These are phyloP conservation scores for Oryza nivara DNA, from an alignment of 176 grass and related monocot genomes.

Conservation along the genomic window DNA sequence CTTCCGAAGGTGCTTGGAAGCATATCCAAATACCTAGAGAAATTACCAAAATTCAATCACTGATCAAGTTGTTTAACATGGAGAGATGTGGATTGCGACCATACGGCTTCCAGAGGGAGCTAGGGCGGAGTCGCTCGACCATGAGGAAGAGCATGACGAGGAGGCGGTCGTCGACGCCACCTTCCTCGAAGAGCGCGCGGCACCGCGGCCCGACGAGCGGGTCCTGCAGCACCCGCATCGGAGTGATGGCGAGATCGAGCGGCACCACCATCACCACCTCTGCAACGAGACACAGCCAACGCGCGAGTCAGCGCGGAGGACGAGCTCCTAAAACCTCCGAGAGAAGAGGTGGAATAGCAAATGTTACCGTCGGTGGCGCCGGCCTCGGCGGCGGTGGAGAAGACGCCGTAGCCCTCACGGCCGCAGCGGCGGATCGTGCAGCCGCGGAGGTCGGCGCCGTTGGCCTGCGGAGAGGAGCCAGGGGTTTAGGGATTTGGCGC, in stretches of 20 bases:
- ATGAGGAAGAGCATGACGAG: slow-evolving; percentile 92
- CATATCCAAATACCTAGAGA: slow-evolving; percentile 77
- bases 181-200: slow-evolving; percentile 72
- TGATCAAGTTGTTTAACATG: neutral
- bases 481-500: slow-evolving; percentile 16
- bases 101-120: slow-evolving; percentile 94
- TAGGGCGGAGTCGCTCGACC: slow-evolving; percentile 75
- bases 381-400: slow-evolving; percentile 42
- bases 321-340: neutral
- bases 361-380: slow-evolving; percentile 46
- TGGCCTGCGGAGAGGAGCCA: slow-evolving; percentile 47
- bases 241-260: slow-evolving; percentile 82
- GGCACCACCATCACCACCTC: slow-evolving; percentile 88
- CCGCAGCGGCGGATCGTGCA: slow-evolving; percentile 69
- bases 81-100: neutral
- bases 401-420: slow-evolving; percentile 66
- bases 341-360: neutral
- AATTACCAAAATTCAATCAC: neutral
- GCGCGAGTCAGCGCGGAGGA: neutral
- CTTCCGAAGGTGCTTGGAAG: slow-evolving; percentile 81
- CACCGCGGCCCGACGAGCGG: slow-evolving; percentile 64
- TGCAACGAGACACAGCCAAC: slow-evolving; percentile 14
- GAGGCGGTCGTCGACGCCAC: slow-evolving; percentile 72
- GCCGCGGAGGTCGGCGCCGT: slow-evolving; percentile 65
- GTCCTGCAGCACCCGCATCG: slow-evolving; percentile 94